phyloP scores from a whole-genome alignment of 768 basidiomycete species.

The Sarcodon sp. region DNA sequence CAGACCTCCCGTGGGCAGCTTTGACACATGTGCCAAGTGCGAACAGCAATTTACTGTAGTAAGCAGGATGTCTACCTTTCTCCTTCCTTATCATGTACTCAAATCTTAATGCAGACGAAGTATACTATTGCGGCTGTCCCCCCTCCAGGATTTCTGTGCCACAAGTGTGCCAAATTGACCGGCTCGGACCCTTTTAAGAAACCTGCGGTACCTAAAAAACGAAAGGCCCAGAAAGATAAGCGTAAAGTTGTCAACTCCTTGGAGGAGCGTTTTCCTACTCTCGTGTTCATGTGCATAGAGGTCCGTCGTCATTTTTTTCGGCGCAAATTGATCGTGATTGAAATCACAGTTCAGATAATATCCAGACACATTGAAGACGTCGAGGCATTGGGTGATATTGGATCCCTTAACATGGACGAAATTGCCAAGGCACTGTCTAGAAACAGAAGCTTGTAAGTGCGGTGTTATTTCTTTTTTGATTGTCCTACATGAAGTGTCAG shows the following conservation, averaged over 20 bases:
- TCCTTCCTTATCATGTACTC: not conserved
- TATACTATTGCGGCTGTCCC: constrained; percentile 71
- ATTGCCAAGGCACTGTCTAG: constrained; percentile 76
- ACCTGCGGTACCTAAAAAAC: constrained; percentile 43
- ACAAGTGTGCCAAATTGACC: constrained; percentile 65
- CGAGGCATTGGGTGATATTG: constrained; percentile 81
- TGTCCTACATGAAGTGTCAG: constrained; percentile 23
- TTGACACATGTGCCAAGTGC: constrained; percentile 74
- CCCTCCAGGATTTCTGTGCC: constrained; percentile 73
- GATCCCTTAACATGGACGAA: constrained; percentile 69
- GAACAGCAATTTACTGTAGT: constrained; percentile 83
- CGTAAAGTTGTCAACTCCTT: constrained; percentile 60
- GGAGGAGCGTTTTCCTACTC: constrained; percentile 50
- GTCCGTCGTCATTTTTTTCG: constrained; percentile 23
- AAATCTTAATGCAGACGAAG: constrained; percentile 41
- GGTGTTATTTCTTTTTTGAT: constrained; percentile 2
- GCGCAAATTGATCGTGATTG: not conserved
- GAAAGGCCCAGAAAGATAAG: constrained; percentile 51
- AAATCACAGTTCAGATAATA: constrained; percentile 43
- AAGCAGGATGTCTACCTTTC: constrained; percentile 16
- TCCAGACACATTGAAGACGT: constrained; percentile 82
- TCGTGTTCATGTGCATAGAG: constrained; percentile 74
- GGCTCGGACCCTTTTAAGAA: constrained; percentile 86
- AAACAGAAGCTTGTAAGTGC: constrained; percentile 66
- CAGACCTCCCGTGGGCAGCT: constrained; percentile 57